Base-by-base conservation (phyloP, 208 protist genomes). In the Leishmania mexicana region DNA sequence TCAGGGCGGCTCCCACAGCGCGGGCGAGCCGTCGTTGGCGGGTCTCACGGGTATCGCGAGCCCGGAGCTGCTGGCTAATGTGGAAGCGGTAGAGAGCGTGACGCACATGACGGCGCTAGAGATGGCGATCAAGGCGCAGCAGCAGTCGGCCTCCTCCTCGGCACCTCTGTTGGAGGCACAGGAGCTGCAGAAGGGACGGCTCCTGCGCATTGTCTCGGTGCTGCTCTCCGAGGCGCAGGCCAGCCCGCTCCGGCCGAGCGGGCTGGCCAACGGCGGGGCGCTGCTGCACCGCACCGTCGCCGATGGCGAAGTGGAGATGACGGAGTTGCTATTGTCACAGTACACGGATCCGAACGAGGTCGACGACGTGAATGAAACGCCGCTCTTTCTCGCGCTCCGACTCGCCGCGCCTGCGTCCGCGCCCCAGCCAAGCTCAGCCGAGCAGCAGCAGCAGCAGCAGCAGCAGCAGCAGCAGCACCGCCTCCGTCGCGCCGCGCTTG, bases 281-380 rank as follows among this genome's bases (percentile, higher is more conserved):
- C 84, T 96, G 54, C 77, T 96, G 64, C 92, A 96, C 77, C 83
- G 85, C 38, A 86, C 91, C 0, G 91, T 94, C 53, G 71, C 76
- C 19, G 87, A 94, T 73, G 85, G 86, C 3, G 64, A 78, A 6
- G 78, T 86, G 24, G 83, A 81, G 17, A 75, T 89, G 68, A 58
- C 89, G 72, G 38, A 81, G 73, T n/a, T 93, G 10, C 83, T 97
- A 35, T 76, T 97, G 51, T 88, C 91, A 13, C 83, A 91, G 81
- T 95, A 89, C 80, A 91, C 92, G 1, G 91, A 96, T 58, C 87
- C 89, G 3, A 89, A 93, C 81, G 91, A 95, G 45, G 71, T 86
- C 47, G 90, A 97, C 73, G 83, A 93, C 60, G 54, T 72, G 3
- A 90, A 95, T 53, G 82, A 91, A 49, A 95, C 94, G 19, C 90